Base-by-base conservation (phyloP, 2,329 filamentous ascomycete genomes). In the Achaetomium macrosporum region DNA sequence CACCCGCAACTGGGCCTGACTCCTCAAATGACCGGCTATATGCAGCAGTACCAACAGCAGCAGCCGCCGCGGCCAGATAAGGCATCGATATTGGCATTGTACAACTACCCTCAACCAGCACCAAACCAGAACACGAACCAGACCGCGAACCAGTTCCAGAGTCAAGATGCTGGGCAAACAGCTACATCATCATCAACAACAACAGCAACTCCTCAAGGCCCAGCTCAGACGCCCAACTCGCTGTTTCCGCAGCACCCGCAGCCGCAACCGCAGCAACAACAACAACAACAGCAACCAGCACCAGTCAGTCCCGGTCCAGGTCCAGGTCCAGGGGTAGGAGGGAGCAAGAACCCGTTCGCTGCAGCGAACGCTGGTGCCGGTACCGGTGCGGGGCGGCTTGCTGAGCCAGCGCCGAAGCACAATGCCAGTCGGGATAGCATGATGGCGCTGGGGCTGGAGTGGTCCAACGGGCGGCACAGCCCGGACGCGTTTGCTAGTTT, bases 401-500 rank as follows among this genome's bases (percentile, higher is more conserved):
- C 55, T 10, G 43, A 56, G 7, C 8, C 49, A 33, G 51, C 51
- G 37, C 55, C 52, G 56, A 57, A 59, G 49, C 64, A 65, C 62
- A 79, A 63, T 69, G 81, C 71, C 67, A 90, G 85, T 62, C 78
- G 86, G 45, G 87, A 90, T 64, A 90, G 87, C 66, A 81, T 88
- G 66, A 81, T 83, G 59, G 79, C 86, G 39, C 75, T 82, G 67
- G 81, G 81, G 51, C 78, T 83, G 73, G 76, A 79, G 42, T 83
- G 80, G 80, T 76, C 75, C 62, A 85, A 84, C 61, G 87, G 87
- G 10, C 74, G 87, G 40, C 87, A 90, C 64, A 90, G 86, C 61
- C 87, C 87, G 3, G 87, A 91, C 68, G 87, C 87, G 13, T 91
- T 90, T 75, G 82, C 87, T 2, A 87, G 84, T 47, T 72, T 91